Evolutionary conservation across 2,329 filamentous ascomycete genomes (phyloP).

Genomic region (Botryotinia calthae): DNA sequence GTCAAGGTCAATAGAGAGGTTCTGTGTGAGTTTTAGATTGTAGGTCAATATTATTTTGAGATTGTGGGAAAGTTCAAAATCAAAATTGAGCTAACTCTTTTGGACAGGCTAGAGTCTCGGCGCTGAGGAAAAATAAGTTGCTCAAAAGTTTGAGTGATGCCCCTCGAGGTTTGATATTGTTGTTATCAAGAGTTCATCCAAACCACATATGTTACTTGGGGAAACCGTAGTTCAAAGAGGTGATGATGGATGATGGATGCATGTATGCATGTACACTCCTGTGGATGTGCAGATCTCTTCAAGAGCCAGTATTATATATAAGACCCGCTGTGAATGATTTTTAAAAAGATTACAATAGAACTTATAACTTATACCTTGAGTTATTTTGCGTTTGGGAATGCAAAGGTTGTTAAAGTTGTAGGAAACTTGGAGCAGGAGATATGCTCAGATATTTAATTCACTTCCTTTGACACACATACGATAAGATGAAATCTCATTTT

Average conservation of each 20-base stretch:
- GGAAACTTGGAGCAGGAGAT: background rate
- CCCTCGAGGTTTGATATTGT: background rate
- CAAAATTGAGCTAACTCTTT: background rate
- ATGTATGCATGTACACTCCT: background rate
- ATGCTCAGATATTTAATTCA: background rate
- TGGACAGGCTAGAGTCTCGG: background rate
- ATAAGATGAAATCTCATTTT: background rate
- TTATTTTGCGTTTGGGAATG: background rate
- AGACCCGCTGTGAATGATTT: background rate
- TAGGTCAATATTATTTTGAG: background rate
- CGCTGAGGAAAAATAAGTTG: background rate
- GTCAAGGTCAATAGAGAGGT: background rate
- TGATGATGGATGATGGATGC: background rate
- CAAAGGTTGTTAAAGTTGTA: background rate
- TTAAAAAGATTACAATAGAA: background rate
- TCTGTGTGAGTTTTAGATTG: background rate
- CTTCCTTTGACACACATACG: background rate
- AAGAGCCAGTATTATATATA: background rate
- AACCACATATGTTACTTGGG: background rate
- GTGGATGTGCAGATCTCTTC: background rate
- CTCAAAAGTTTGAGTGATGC: too few relatives aligned
- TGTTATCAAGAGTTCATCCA: background rate
- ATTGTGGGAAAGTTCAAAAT: background rate
- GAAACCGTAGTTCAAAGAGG: background rate
- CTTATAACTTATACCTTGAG: background rate